Conservation (phyloP, 2,329 filamentous ascomycete species). For the Penicillium sp. region DNA sequence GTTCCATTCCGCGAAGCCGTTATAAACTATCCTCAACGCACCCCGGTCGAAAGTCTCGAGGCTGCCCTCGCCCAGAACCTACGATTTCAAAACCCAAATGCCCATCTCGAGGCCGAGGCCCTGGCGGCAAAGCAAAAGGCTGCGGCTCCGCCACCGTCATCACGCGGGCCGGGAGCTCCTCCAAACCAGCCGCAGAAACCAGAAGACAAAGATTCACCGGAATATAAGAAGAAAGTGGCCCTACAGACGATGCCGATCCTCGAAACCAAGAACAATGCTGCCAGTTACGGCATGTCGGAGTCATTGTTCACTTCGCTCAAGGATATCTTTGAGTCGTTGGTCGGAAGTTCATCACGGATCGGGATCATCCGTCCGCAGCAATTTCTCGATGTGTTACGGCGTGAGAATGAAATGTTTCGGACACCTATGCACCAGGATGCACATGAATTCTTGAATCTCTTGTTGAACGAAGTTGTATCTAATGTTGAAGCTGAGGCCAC, state of each 20-base stretch:
- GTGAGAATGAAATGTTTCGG: conserved; percentile 96
- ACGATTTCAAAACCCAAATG: conserved; percentile 67
- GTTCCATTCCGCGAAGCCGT: conserved; percentile 92
- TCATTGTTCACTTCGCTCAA: conserved; percentile 93
- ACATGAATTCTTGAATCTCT: conserved; percentile 91
- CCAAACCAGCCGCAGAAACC: conserved; percentile 66
- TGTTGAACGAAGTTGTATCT: conserved; percentile 94
- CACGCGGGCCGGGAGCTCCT: conserved; percentile 56
- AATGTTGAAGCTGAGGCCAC: conserved; percentile 85
- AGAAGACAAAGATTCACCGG: conserved; percentile 93
- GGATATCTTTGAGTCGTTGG: conserved; percentile 92
- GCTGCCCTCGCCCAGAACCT: conserved; percentile 50
- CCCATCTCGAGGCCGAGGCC: conserved; percentile 55
- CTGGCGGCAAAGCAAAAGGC: conserved; percentile 53
- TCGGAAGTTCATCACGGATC: conserved; percentile 77
- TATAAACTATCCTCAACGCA: conserved; percentile 81
- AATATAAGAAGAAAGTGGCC: conserved; percentile 97
- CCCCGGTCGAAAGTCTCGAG: conserved; percentile 71
- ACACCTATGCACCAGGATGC: conserved; percentile 98
- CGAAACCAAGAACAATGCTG: conserved; percentile 80
- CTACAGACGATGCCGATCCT: conserved; percentile 85
- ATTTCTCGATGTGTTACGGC: conserved; percentile 90
- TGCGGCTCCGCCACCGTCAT: conserved; percentile 32
- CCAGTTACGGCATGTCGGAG: conserved; percentile 88
- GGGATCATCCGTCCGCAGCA: conserved; percentile 91